These are phyloP conservation scores for Gleditsia sinensis DNA, from an alignment of 306 rosid genomes.

Conservation along the genomic window DNA sequence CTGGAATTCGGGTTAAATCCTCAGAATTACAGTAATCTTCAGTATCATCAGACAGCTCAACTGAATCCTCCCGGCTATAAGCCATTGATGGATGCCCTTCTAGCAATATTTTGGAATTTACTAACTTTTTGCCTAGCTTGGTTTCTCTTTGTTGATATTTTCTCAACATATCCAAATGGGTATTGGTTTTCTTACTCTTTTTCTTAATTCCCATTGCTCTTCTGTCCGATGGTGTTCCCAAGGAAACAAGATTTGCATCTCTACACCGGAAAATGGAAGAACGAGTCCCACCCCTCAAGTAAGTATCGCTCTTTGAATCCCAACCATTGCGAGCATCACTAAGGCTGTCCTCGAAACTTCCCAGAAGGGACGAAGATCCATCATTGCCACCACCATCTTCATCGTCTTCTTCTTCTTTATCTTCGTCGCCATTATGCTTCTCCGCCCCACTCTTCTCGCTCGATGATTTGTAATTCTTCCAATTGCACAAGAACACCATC, in stretches of 20 bases:
- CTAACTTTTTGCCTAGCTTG: slow-evolving; percentile 44
- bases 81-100: slow-evolving; percentile 49
- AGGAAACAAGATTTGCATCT: slow-evolving; percentile 60
- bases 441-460: slow-evolving; percentile 48
- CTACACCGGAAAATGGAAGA: slow-evolving; percentile 59
- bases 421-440: slow-evolving; percentile 34
- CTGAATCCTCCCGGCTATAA: slow-evolving; percentile 56
- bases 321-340: slow-evolving; percentile 72
- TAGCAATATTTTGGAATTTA: slow-evolving; percentile 43
- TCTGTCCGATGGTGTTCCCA: slow-evolving; percentile 29
- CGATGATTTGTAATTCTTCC: slow-evolving; percentile 72
- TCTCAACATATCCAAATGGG: slow-evolving; percentile 57
- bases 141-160: slow-evolving; percentile 50
- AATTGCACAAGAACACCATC: slow-evolving; percentile 78
- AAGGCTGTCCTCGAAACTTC: slow-evolving; percentile 63
- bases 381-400: slow-evolving; percentile 42
- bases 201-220: slow-evolving; percentile 44
- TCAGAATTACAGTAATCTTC: slow-evolving; percentile 72
- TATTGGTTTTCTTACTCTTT: slow-evolving; percentile 54
- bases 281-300: slow-evolving; percentile 50
- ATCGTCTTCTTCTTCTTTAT: slow-evolving; percentile 44
- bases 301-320: slow-evolving; percentile 72
- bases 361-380: slow-evolving; percentile 60
- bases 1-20: slow-evolving; percentile 50
- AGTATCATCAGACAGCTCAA: slow-evolving; percentile 75